phyloP scores from a whole-genome alignment of 2,329 filamentous ascomycete genomes.

The Stylonectria norvegica region DNA sequence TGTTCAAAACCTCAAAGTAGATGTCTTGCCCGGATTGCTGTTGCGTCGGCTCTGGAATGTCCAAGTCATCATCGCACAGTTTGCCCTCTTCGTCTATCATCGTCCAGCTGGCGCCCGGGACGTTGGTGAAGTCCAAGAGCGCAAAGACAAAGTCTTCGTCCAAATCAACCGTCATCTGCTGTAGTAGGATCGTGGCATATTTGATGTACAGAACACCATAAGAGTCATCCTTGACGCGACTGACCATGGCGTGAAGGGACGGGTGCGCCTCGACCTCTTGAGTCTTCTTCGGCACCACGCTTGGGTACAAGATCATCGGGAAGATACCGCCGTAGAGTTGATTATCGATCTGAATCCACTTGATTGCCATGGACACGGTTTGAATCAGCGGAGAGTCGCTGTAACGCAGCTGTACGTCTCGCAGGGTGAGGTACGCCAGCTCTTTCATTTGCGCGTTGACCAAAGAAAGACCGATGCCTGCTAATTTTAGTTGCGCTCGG shows the following conservation, averaged over 20 bases:
- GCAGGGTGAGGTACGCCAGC: slow-evolving; percentile 87
- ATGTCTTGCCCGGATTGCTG: slow-evolving; percentile 86
- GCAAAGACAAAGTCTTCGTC: slow-evolving; percentile 99
- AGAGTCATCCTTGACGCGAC: slow-evolving; percentile 94
- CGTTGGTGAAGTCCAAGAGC: slow-evolving; percentile 88
- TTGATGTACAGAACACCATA: slow-evolving; percentile 99
- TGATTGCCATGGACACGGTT: slow-evolving; percentile 83
- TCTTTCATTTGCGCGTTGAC: slow-evolving; percentile 91
- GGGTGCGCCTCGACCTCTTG: slow-evolving; percentile 96
- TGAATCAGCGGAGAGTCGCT: slow-evolving; percentile 93
- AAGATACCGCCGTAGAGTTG: slow-evolving; percentile 98
- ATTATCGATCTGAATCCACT: slow-evolving; percentile 99
- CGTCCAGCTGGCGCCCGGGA: slow-evolving; percentile 81
- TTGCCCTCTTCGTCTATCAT: slow-evolving; percentile 68
- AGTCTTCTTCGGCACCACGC: slow-evolving; percentile 93
- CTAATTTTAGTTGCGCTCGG: slow-evolving; percentile 81
- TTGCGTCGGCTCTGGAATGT: slow-evolving; percentile 87
- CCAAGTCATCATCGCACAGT: slow-evolving; percentile 83
- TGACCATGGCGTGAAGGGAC: slow-evolving; percentile 87
- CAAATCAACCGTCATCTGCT: slow-evolving; percentile 97
- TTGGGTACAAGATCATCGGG: slow-evolving; percentile 94
- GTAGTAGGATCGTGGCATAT: slow-evolving; percentile 87
- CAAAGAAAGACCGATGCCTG: slow-evolving; percentile 87
- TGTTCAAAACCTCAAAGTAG: slow-evolving; percentile 94
- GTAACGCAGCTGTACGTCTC: slow-evolving; percentile 87